phyloP scores from a whole-genome alignment of 169 alveolate genomes.

The Plasmodium gallinaceum region DNA sequence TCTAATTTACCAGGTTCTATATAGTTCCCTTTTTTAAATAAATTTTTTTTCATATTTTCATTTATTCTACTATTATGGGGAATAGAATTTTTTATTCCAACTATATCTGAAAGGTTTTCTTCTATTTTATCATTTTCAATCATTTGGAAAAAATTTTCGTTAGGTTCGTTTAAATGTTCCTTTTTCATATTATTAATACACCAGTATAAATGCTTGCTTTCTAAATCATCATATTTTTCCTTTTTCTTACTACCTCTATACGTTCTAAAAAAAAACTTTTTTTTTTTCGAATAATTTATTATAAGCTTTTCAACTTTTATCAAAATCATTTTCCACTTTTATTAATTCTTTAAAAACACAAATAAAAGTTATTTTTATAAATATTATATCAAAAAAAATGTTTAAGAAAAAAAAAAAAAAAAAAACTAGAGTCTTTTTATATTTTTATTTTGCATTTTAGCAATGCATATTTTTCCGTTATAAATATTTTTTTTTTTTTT shows the following conservation, averaged over 20 bases:
- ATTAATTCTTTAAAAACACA: too few species aligned
- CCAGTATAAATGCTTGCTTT: slow-evolving; percentile 67
- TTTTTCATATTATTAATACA: slow-evolving; percentile 57
- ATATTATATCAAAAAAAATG: too few species aligned
- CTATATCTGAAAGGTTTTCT: slow-evolving; percentile 49
- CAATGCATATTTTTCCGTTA: too few species aligned
- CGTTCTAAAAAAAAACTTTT: slow-evolving; percentile 19
- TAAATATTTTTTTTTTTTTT: too few species aligned
- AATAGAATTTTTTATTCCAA: slow-evolving; percentile 33
- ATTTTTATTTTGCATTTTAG: too few species aligned
- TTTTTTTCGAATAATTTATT: slow-evolving; percentile 14
- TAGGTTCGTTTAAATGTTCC: slow-evolving; percentile 25
- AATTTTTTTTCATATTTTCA: slow-evolving; percentile 28
- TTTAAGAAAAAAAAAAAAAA: too few species aligned
- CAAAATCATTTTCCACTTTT: too few species aligned
- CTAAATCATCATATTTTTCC: slow-evolving; percentile 66
- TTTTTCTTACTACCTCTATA: slow-evolving; percentile 32
- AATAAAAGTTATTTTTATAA: too few species aligned
- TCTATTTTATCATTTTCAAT: slow-evolving; percentile 50
- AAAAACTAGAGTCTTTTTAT: too few species aligned
- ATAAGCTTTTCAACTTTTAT: too few species aligned
- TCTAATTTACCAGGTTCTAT: slow-evolving; percentile 28
- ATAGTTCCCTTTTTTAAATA: background rate
- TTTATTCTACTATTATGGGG: slow-evolving; percentile 39
- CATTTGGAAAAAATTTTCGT: slow-evolving; percentile 30